Base-by-base conservation (phyloP, 2,329 filamentous ascomycete species). In the Diaporthe sp. region DNA sequence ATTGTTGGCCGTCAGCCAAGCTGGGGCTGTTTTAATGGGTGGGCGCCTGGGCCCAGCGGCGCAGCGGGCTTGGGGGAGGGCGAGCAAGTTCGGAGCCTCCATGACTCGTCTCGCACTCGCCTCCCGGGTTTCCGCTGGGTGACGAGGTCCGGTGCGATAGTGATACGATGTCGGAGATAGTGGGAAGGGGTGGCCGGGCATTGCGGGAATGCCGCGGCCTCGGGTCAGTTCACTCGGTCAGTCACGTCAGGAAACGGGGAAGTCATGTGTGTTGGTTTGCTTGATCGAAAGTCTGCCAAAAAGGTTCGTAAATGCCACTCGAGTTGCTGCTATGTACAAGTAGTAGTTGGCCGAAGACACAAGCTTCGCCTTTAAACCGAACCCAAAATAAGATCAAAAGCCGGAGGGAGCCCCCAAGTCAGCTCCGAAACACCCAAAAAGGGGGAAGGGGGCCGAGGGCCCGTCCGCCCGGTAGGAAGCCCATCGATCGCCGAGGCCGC, bases 341-440 rank as follows among this genome's bases (percentile, higher is more conserved):
- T 61, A 55, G 34, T 55, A 28, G 31, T 42, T 28, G 65, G 65
- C 49, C 34, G 34, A 53, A 55, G 49, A 55, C 13, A 53, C 65
- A 69, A 55, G 34, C 49, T 42, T 69, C 49, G 49, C 65, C 65
- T 37, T 37, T 8, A 42, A 68, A 55, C 37, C 49, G 22, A 69
- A 42, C 65, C 49, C 61, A 49, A 69, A 55, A 55, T 28, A 55
- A 53, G 65, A 55, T 39, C 46, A 69, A 55, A 55, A 69, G 65
- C 65, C 49, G 46, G 65, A 53, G 46, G 44, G 34, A 39, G 49
- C 22, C 46, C 46, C 46, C 65, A 55, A 55, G 34, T 55, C 49
- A 55, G 65, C 65, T 69, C 65, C 65, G 49, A 69, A 69, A 69
- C 65, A 69, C 65, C 62, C 62, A 53, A 42, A 69, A 65, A 69